Conservation (phyloP, 441 rosid genomes). For the Eruca vesicaria region DNA sequence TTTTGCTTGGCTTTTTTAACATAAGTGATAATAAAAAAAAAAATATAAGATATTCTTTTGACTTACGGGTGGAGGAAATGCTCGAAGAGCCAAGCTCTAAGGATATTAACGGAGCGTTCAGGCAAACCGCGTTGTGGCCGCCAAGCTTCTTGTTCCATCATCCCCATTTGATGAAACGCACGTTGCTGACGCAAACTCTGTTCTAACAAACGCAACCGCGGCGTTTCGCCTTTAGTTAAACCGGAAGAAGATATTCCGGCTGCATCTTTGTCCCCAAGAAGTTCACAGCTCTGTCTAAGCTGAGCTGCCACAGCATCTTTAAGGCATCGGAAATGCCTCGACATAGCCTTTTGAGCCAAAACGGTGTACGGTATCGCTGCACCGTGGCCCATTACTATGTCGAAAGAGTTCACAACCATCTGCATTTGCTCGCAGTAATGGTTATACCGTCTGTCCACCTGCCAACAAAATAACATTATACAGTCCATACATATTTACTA, state of each 20-base stretch:
- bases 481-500: background rate
- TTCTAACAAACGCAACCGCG: constrained; percentile 77
- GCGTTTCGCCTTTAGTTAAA: constrained; percentile 90
- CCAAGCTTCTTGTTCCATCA: constrained; percentile 99
- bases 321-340: constrained; percentile 87
- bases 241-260: constrained; percentile 51
- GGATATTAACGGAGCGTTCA: constrained; percentile 86
- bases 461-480: constrained; percentile 33
- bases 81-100: constrained; percentile 98
- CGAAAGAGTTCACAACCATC: constrained; percentile 91
- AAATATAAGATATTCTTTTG: background rate
- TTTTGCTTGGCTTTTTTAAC: constrained; percentile 13
- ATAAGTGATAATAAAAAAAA: too few species aligned
- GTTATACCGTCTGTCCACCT: constrained; percentile 93
- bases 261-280: constrained; percentile 76
- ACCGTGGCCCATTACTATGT: constrained; percentile 83
- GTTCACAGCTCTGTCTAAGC: constrained; percentile 67
- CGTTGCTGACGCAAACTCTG: constrained; percentile 91
- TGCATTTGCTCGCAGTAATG: constrained; percentile 98
- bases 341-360: constrained; percentile 98
- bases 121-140: constrained; percentile 96
- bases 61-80: constrained; percentile 99
- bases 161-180: constrained; percentile 88
- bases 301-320: constrained; percentile 76
- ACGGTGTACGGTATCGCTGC: constrained; percentile 86